A percentile compares a stretch with the other conserved stretches of the same genome.
phyloP scores from a whole-genome alignment of 306 rosid species.

The Cucumis melo region DNA sequence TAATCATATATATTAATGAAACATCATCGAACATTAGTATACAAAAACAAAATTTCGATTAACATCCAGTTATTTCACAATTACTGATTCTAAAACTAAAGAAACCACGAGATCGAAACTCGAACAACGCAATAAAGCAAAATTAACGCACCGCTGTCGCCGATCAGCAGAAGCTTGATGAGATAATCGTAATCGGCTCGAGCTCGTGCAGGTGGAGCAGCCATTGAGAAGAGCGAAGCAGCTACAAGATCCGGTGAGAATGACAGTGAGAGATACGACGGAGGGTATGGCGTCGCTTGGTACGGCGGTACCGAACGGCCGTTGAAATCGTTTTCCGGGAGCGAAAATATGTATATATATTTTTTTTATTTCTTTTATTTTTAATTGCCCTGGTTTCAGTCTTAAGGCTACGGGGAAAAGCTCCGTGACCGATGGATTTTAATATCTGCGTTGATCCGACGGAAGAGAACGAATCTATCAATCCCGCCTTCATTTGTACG shows the following conservation, averaged over 20 bases:
- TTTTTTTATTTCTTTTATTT: not conserved
- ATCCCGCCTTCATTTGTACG: not conserved
- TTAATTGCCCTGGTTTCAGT: not conserved
- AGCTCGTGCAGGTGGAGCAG: constrained; percentile 89
- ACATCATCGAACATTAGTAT: not conserved
- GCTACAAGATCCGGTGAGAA: not conserved
- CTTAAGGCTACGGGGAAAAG: not conserved
- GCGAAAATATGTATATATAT: not conserved
- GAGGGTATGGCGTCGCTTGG: constrained; percentile 5
- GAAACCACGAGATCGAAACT: not conserved
- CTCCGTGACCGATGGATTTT: constrained; percentile 6
- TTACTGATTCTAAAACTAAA: not conserved
- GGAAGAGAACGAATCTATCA: not conserved
- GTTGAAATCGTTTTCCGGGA: constrained; percentile 5
- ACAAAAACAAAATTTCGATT: not conserved
- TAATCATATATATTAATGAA: not conserved
- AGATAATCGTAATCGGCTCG: constrained; percentile 96
- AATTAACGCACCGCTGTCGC: constrained; percentile 76
- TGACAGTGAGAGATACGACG: not conserved
- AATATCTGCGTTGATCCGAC: not conserved
- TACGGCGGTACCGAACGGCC: constrained; percentile 12
- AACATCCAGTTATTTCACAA: not conserved
- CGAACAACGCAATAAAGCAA: not conserved
- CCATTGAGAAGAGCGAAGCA: constrained; percentile 25
- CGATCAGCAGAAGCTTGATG: constrained; percentile 86